A percentile compares a stretch with the other conserved stretches of the same genome.
Evolutionary conservation across 2,329 filamentous ascomycete species (phyloP).

Genomic region (Cytospora piceae): DNA sequence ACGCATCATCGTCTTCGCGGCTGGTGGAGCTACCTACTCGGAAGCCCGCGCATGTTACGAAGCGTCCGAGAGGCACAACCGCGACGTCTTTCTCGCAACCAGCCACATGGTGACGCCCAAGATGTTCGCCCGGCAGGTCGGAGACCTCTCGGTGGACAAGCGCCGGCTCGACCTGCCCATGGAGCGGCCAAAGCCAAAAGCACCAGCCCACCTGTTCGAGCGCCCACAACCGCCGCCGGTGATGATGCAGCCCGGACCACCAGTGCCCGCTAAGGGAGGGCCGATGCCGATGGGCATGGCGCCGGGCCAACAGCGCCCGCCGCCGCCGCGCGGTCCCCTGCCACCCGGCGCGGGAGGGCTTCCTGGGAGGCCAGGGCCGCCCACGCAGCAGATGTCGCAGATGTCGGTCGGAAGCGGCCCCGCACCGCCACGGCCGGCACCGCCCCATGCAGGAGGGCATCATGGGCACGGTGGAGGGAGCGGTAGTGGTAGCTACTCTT

Average conservation of each 20-base stretch:
- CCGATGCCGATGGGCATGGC: slow-evolving; percentile 37
- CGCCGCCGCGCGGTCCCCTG: slow-evolving; percentile 35
- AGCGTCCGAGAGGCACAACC: slow-evolving; percentile 69
- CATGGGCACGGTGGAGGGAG: slow-evolving; percentile 27
- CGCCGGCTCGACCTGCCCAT: slow-evolving; percentile 78
- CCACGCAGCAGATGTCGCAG: slow-evolving; percentile 58
- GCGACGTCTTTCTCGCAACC: slow-evolving; percentile 86
- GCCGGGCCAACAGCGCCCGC: slow-evolving; percentile 36
- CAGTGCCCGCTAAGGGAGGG: slow-evolving; percentile 35
- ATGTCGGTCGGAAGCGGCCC: slow-evolving; percentile 51
- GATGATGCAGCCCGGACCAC: slow-evolving; percentile 38
- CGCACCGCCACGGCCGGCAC: slow-evolving; percentile 34
- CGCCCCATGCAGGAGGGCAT: slow-evolving; percentile 27
- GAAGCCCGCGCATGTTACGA: slow-evolving; percentile 91
- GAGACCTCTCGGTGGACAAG: slow-evolving; percentile 76
- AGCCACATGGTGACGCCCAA: slow-evolving; percentile 91
- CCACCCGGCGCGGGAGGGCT: slow-evolving; percentile 40
- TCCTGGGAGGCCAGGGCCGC: slow-evolving; percentile 47
- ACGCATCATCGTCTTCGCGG: slow-evolving; percentile 90
- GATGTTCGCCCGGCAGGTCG: slow-evolving; percentile 80
- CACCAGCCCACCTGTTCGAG: slow-evolving; percentile 86
- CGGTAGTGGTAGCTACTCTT: slow-evolving; percentile 35
- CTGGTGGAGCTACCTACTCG: slow-evolving; percentile 91
- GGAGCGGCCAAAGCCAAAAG: slow-evolving; percentile 78
- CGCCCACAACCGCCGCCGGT: slow-evolving; percentile 61